These are phyloP conservation scores for Clonostachys byssicola DNA, from an alignment of 2,329 filamentous ascomycete species.

Conservation along the genomic window DNA sequence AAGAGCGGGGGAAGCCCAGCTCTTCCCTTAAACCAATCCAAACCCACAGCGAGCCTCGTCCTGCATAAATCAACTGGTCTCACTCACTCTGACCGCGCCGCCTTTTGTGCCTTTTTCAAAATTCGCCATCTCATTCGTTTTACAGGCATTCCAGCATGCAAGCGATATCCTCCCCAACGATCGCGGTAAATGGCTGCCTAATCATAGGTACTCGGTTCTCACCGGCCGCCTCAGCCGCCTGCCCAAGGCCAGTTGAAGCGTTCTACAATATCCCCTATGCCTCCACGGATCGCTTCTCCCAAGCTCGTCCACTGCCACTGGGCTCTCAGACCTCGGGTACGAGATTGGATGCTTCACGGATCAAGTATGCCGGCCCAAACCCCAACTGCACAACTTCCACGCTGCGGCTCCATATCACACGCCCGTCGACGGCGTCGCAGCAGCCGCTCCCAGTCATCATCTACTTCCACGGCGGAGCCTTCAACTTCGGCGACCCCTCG, in stretches of 20 bases:
- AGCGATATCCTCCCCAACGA: neutral
- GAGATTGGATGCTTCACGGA: constrained; percentile 23
- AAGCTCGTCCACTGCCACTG: constrained; percentile 24
- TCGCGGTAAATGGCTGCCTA: constrained; percentile 12
- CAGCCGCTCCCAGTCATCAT: constrained; percentile 41
- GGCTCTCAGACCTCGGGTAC: constrained; percentile 1
- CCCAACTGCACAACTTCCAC: constrained; percentile 42
- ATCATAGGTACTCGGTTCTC: constrained; percentile 10
- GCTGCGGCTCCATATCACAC: constrained; percentile 47
- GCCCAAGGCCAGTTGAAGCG: constrained; percentile 36
- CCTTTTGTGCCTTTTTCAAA: too few relatives aligned
- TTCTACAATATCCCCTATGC: constrained; percentile 48
- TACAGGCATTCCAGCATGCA: neutral
- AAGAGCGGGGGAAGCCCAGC: too few relatives aligned
- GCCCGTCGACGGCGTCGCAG: constrained; percentile 18
- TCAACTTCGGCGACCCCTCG: constrained; percentile 48
- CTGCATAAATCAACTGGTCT: too few relatives aligned
- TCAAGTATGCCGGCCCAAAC: constrained; percentile 20
- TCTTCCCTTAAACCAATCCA: too few relatives aligned
- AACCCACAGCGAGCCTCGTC: too few relatives aligned
- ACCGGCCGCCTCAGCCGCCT: constrained; percentile 11
- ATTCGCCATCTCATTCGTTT: too few relatives aligned
- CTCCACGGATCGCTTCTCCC: constrained; percentile 39
- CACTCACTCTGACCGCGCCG: too few relatives aligned
- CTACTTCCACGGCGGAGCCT: constrained; percentile 61